Percentiles rank a stretch among this genome's conserved stretches.
Evolutionary conservation across 495 filamentous ascomycete species (phyloP).

Genomic region (Acidiella bohemica): DNA sequence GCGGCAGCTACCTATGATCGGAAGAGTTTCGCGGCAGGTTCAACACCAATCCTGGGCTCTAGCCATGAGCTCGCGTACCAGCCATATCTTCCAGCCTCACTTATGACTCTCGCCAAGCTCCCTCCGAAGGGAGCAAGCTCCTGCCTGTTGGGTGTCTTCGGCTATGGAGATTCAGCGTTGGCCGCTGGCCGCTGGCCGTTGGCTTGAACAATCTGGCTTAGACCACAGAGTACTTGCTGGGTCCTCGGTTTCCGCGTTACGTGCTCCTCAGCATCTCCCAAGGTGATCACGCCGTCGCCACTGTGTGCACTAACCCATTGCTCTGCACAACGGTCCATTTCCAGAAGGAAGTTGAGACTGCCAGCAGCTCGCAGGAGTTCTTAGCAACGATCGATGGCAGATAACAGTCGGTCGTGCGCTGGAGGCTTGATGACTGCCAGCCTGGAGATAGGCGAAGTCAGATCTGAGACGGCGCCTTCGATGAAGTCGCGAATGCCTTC

Average conservation of each 20-base stretch:
- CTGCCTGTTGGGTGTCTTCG: too few species aligned
- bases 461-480: conserved; percentile 2
- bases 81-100: background rate
- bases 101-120: background rate
- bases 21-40: background rate
- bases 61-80: background rate
- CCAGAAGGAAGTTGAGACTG: too few species aligned
- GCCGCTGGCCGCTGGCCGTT: too few species aligned
- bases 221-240: too few species aligned
- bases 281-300: too few species aligned
- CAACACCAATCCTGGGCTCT: background rate
- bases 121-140: too few species aligned
- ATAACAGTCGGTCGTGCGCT: background rate
- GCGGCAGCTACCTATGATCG: conserved; percentile 57
- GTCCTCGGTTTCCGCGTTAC: too few species aligned
- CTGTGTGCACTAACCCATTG: too few species aligned
- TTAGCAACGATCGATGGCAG: background rate
- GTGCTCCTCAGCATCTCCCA: too few species aligned
- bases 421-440: conserved; percentile 1
- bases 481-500: background rate
- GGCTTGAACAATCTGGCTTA: too few species aligned
- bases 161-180: too few species aligned
- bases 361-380: background rate
- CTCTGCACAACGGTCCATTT: too few species aligned
- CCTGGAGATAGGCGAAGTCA: background rate